A percentile compares a stretch with the other conserved stretches of the same genome.
Conservation (phyloP, 2,329 filamentous ascomycete species). For the Aspergillus ochraceoroseus region DNA sequence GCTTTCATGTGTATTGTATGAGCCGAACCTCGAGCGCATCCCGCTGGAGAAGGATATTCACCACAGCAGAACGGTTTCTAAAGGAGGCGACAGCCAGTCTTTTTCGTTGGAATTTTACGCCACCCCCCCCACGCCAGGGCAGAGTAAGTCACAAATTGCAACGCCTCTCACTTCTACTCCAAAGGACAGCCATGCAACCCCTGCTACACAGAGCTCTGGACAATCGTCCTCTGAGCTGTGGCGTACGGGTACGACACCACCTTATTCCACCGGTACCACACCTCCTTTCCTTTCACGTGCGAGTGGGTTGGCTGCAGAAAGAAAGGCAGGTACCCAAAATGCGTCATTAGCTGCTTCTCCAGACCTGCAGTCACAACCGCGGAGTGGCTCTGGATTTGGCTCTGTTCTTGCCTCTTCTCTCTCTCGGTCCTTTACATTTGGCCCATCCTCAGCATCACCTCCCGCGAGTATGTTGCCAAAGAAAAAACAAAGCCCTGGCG, state of each 20-base stretch:
- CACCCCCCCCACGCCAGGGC: conserved; percentile 38
- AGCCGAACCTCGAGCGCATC: conserved; percentile 44
- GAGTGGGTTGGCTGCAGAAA: conserved; percentile 38
- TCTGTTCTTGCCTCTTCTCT: conserved; percentile 43
- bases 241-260: conserved; percentile 48
- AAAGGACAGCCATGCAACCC: conserved; percentile 30
- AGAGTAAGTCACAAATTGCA: conserved; percentile 42
- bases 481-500: conserved; percentile 37
- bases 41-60: conserved; percentile 24
- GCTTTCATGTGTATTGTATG: conserved; percentile 56
- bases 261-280: conserved; percentile 51
- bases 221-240: conserved; percentile 50
- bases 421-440: conserved; percentile 45
- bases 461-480: conserved; percentile 33
- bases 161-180: conserved; percentile 32
- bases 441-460: conserved; percentile 42
- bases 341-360: conserved; percentile 42
- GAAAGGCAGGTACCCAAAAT: conserved; percentile 41
- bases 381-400: conserved; percentile 41
- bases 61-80: conserved; percentile 23
- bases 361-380: conserved; percentile 38
- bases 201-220: conserved; percentile 44
- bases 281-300: conserved; percentile 46
- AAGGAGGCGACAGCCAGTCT: conserved; percentile 42
- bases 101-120: conserved; percentile 49